Evolutionary conservation across 2,329 filamentous ascomycete genomes (phyloP).

Genomic region (Raffaelea deltoideospora): DNA sequence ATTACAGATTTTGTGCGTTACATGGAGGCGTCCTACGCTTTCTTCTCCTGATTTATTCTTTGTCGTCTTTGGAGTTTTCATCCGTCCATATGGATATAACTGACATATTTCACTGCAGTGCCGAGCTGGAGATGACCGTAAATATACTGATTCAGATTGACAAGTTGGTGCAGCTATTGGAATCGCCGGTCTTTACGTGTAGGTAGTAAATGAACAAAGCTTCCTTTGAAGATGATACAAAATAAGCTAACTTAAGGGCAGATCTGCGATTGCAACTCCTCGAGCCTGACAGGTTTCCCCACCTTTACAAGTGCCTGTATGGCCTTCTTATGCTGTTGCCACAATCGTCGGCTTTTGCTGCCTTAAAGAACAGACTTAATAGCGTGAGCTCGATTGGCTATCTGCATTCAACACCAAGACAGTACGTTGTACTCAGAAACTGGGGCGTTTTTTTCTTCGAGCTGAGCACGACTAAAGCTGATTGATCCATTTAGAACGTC

Average conservation of each 20-base stretch:
- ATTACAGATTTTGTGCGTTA: conserved; percentile 74
- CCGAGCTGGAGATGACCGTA: conserved; percentile 95
- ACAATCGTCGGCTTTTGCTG: conserved; percentile 92
- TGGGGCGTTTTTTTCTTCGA: no score
- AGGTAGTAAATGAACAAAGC: conserved; percentile 17
- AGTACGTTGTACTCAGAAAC: conserved; percentile 54
- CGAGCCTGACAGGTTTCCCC: conserved; percentile 87
- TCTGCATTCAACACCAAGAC: conserved; percentile 64
- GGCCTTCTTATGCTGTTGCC: conserved; percentile 96
- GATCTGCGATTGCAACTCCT: conserved; percentile 88
- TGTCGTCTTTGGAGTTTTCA: background rate
- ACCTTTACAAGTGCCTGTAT: conserved; percentile 95
- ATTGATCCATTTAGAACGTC: conserved; percentile 21
- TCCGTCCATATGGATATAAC: background rate
- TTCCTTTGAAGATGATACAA: background rate
- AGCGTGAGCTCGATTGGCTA: conserved; percentile 96
- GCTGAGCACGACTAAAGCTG: conserved; percentile 7
- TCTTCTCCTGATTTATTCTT: background rate
- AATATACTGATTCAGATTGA: conserved; percentile 98
- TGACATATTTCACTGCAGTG: no score
- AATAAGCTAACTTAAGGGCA: conserved; percentile 18
- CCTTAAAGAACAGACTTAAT: conserved; percentile 89
- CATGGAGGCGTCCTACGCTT: no score
- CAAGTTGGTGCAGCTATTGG: conserved; percentile 89
- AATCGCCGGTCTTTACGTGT: conserved; percentile 98